Conservation (phyloP, 352 stramenopile genomes). For the Phytophthora hibernalis region DNA sequence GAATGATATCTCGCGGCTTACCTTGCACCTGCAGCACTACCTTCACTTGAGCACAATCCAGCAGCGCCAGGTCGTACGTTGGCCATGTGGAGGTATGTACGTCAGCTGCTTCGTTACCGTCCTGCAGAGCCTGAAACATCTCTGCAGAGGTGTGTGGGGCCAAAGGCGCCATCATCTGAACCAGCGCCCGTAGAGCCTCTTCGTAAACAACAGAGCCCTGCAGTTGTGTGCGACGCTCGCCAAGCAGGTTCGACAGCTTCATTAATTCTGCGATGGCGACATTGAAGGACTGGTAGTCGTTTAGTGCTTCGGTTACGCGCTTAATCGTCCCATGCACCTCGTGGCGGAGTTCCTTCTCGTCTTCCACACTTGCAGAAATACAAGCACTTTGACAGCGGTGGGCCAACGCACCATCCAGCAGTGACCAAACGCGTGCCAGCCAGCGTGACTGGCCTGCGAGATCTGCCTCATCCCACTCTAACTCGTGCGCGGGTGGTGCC, state of each 20-base stretch:
- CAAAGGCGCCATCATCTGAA: conserved; percentile 83
- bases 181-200: conserved; percentile 59
- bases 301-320: conserved; percentile 79
- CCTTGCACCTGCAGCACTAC: conserved; percentile 85
- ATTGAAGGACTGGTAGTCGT: conserved; percentile 87
- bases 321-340: conserved; percentile 84
- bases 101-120: conserved; percentile 37
- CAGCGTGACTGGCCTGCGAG: conserved; percentile 87
- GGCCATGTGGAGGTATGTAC: conserved; percentile 77
- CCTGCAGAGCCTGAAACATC: conserved; percentile 72
- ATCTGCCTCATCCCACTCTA: conserved; percentile 92
- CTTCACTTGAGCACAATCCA: conserved; percentile 79
- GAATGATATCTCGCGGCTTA: conserved; percentile 77
- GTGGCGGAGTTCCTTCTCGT: conserved; percentile 56
- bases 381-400: conserved; percentile 2
- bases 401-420: conserved; percentile 66
- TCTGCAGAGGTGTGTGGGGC: conserved; percentile 83
- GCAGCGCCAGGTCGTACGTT: conserved; percentile 55
- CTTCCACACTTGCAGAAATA: conserved; percentile 7
- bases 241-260: conserved; percentile 89
- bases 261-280: conserved; percentile 91
- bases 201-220: conserved; percentile 54
- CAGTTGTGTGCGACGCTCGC: conserved; percentile 47
- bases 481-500: conserved; percentile 85
- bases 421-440: conserved; percentile 78